Percentiles rank a stretch among this genome's conserved stretches.
These are phyloP conservation scores for Achaetomium macrosporum DNA, from an alignment of 2,329 filamentous ascomycete genomes.

Conservation along the genomic window DNA sequence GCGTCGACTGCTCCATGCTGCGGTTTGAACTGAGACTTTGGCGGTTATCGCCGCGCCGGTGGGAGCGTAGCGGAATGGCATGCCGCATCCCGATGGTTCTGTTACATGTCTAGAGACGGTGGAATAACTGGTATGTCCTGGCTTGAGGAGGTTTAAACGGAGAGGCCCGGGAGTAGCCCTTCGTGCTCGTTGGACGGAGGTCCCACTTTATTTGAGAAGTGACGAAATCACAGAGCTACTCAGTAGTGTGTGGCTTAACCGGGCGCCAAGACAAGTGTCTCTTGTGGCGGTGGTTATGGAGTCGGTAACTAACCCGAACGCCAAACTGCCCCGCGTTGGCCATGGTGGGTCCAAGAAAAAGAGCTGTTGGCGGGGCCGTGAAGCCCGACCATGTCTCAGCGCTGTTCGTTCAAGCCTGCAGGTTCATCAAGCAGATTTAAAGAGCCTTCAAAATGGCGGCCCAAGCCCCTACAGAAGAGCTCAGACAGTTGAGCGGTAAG, in stretches of 20 bases:
- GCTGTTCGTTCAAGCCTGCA: no score
- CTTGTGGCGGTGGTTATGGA: no score
- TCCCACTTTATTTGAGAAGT: constrained; percentile 6
- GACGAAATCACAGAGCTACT: constrained; percentile 16
- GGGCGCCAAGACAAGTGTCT: background rate
- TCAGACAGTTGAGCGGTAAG: constrained; percentile 37
- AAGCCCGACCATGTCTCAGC: no score
- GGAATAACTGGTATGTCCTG: background rate
- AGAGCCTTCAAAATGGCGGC: constrained; percentile 35
- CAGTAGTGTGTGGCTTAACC: background rate
- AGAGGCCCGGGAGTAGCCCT: background rate
- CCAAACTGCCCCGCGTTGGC: background rate
- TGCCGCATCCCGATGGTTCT: constrained; percentile 53
- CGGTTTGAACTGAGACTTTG: constrained; percentile 8
- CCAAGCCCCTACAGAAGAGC: constrained; percentile 36
- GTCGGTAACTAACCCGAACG: no score
- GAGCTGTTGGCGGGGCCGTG: no score
- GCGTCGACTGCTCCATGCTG: constrained; percentile 4
- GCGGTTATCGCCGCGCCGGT: constrained; percentile 26
- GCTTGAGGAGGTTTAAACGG: background rate
- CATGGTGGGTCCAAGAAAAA: no score
- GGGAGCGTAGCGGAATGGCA: constrained; percentile 45
- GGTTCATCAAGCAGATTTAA: background rate
- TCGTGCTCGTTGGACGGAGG: background rate
- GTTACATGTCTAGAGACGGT: constrained; percentile 6